Conservation (phyloP, 2,329 filamentous ascomycete genomes). For the Zasmidium cellare region DNA sequence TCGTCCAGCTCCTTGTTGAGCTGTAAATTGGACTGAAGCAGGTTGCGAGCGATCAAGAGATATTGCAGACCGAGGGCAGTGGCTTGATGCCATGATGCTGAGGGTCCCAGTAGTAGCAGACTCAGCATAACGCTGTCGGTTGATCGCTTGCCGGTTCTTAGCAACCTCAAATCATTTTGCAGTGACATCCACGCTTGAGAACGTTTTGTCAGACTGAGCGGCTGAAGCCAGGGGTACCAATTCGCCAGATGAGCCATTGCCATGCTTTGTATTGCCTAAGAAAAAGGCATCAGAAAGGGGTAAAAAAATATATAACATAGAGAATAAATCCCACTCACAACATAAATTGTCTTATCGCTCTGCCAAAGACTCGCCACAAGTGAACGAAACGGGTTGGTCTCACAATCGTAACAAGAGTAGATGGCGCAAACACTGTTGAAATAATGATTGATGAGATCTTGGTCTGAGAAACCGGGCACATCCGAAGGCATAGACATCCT, state of each 20-base stretch:
- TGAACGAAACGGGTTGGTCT: constrained; percentile 61
- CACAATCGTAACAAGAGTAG: constrained; percentile 65
- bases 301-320: too few relatives aligned
- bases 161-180: constrained; percentile 49
- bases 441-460: constrained; percentile 61
- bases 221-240: constrained; percentile 55
- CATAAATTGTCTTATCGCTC: constrained; percentile 49
- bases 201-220: constrained; percentile 53
- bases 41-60: constrained; percentile 49
- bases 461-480: constrained; percentile 34
- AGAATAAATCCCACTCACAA: neutral
- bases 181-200: constrained; percentile 55
- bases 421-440: constrained; percentile 63
- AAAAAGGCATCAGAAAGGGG: neutral
- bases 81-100: constrained; percentile 61
- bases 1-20: constrained; percentile 31
- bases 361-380: constrained; percentile 59
- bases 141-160: constrained; percentile 39
- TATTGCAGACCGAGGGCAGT: constrained; percentile 56
- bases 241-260: constrained; percentile 55
- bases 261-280: neutral
- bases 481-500: constrained; percentile 23
- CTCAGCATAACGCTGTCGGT: constrained; percentile 57
- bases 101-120: constrained; percentile 59
- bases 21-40: constrained; percentile 46